Evolutionary conservation across 1,284 basidiomycete species (phyloP), one percentile per base, ranked within the genome.

Genomic region (Irpex lacteus): DNA sequence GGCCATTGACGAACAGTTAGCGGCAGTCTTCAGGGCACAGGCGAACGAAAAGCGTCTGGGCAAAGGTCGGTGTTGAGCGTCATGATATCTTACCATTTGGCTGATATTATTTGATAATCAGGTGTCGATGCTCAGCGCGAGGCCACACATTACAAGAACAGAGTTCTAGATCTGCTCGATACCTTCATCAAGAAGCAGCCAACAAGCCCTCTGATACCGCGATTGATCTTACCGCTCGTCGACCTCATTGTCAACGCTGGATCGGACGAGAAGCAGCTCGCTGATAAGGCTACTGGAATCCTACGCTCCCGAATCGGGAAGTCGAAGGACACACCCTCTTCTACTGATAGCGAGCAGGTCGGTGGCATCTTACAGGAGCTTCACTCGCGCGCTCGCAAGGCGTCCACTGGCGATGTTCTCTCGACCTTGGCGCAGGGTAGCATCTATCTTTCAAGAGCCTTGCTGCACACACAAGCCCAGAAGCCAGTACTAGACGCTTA

Each of bases 121-220:
- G 90, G 82, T 61, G 76, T 85, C 47, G 85, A 87, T 68, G 87
- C 82, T 8, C 90, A 94, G 71, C 83, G 92, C 59, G 91, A 96
- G 78, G 92, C 94, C 1, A 91, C 93, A 4, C 91, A 96, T 74
- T 96, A 98, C 86, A 98, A 98, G 77, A 96, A 94, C 76, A 90
- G 96, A 37, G 90, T 98, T 34, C 88, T 98, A 9, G 96, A 98
- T 76, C 85, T 98, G 13, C 84, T 98, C 61, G 96, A 98, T 66
- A 87, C 86, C 21, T 96, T 89, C 77, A 79, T 92, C 65, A 90
- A 87, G 72, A 90, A 87, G 69, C 91, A 96, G 71, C 82, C 90
- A 0, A 79, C 86, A 21, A 94, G 82, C 72, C 80, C 88, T 0
- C 81, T 91, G 47, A 78, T 89, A 60, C 71, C 95, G 53, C 85